Conservation (phyloP, 2,329 filamentous ascomycete genomes). For the Penicillium aurantiogriseum region DNA sequence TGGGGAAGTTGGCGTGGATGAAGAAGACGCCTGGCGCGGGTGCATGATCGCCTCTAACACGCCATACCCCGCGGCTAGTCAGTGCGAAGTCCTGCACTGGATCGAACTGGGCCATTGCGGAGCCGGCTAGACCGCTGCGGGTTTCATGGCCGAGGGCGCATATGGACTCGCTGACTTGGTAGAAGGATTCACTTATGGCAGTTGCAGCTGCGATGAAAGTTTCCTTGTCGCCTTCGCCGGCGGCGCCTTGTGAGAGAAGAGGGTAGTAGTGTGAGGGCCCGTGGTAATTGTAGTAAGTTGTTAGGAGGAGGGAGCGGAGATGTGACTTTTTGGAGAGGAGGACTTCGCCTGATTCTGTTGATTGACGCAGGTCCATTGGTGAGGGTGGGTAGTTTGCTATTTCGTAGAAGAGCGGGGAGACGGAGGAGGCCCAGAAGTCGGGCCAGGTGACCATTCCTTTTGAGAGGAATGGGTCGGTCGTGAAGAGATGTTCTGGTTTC, state of each 20-base stretch:
- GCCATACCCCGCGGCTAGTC: slow-evolving; percentile 28
- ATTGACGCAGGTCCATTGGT: slow-evolving; percentile 34
- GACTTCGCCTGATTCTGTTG: slow-evolving; percentile 52
- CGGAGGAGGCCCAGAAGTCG: slow-evolving; percentile 44
- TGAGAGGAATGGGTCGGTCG: slow-evolving; percentile 41
- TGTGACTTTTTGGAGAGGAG: slow-evolving; percentile 52
- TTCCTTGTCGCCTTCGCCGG: slow-evolving; percentile 53
- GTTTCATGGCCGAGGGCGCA: slow-evolving; percentile 34
- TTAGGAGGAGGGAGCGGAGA: slow-evolving; percentile 48
- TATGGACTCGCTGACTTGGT: slow-evolving; percentile 44
- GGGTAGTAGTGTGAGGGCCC: slow-evolving; percentile 54
- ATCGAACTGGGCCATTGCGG: slow-evolving; percentile 43
- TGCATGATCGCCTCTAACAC: slow-evolving; percentile 31
- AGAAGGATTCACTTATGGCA: slow-evolving; percentile 40
- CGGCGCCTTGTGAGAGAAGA: slow-evolving; percentile 37
- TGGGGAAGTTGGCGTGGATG: slow-evolving; percentile 43
- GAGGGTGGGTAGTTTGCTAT: slow-evolving; percentile 38
- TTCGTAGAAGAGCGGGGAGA: slow-evolving; percentile 47
- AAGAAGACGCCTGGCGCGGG: slow-evolving; percentile 38
- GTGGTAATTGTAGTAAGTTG: slow-evolving; percentile 57
- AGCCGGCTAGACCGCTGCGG: slow-evolving; percentile 34
- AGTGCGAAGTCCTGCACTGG: slow-evolving; percentile 36
- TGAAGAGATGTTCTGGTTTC: slow-evolving; percentile 45
- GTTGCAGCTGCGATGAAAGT: slow-evolving; percentile 49
- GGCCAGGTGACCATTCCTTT: slow-evolving; percentile 37